Conservation (phyloP, 768 basidiomycete genomes). For the Xanthoconium purpureum region DNA sequence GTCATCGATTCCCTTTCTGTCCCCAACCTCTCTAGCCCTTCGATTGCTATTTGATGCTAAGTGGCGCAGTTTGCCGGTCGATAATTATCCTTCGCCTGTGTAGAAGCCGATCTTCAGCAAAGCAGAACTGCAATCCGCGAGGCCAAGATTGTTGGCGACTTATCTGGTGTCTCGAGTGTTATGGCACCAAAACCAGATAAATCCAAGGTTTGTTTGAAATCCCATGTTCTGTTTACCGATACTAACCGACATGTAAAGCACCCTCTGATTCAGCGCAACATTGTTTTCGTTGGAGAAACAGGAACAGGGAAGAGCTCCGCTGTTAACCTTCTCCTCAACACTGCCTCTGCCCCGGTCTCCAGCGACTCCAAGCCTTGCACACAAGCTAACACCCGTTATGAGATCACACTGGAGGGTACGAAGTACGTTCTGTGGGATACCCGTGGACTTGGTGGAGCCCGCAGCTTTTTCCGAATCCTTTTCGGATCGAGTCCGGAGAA, state of each 20-base stretch:
- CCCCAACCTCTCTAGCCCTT: neutral
- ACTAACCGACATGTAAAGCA: neutral
- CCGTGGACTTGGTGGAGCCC: constrained; percentile 35
- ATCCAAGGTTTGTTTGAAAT: constrained; percentile 11
- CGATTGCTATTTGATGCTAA: neutral
- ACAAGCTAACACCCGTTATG: neutral
- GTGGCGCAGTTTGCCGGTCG: neutral
- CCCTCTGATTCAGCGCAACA: constrained; percentile 5
- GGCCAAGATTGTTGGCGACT: neutral
- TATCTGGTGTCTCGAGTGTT: neutral
- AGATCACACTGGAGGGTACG: neutral
- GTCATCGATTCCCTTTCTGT: neutral
- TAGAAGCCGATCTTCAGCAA: neutral
- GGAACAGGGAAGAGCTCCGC: constrained; percentile 28
- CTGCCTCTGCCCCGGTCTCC: constrained; percentile 5
- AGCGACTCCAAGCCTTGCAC: constrained; percentile 19
- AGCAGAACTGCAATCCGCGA: neutral
- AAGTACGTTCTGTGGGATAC: constrained; percentile 34
- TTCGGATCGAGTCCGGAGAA: constrained; percentile 11
- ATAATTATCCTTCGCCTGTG: neutral
- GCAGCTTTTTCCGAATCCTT: constrained; percentile 7
- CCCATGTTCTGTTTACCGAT: neutral
- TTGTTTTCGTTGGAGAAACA: constrained; percentile 24
- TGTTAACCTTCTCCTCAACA: constrained; percentile 25
- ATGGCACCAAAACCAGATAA: neutral